Evolutionary conservation across 2,329 filamentous ascomycete species (phyloP), one percentile per base, ranked within the genome.

Genomic region (Aspergillus vadensis): DNA sequence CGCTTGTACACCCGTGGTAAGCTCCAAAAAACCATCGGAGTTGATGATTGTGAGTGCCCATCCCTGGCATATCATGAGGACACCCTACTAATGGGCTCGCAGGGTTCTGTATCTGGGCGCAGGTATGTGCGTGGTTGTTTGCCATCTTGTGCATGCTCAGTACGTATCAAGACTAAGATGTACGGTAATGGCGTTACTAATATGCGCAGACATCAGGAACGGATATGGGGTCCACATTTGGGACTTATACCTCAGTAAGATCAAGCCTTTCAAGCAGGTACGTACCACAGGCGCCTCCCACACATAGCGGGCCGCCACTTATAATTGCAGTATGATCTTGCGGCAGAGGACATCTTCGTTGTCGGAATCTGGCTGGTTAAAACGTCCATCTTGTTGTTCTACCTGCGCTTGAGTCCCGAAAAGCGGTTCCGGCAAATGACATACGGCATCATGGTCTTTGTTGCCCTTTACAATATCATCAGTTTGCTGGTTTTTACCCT

Each of bases 291-390:
- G 61, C 57, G 30, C 4, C 41, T 32, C 5, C 12, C 32, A 14
- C 12, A 36, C 5, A 1, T 6, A 7, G 2, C 3, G 7, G n/a
- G 14, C 5, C 7, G 5, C 19, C 8, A 39, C 32, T 39, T 8
- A 38, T 4, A 2, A 5, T 2, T 38, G 10, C 30, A 64, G 62
- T 55, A 62, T 30, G 62, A 64, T 19, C 57, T 64, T 8, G 63
- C 59, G 7, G 63, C 54, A 36, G 60, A 64, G 36, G 62, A 58
- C 36, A 19, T 64, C 23, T 65, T 54, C 49, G 62, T 58, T 0
- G 56, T 64, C 21, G 62, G 62, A 3, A 55, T 64, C 49, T 64
- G 62, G 62, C 59, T 66, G 27, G 63, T 66, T 51, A 66, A 66
- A 39, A 65, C 61, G 5, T 61, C 64, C 15, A 66, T 66, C 38